These are phyloP conservation scores for Pelargonium fulgidum DNA, from an alignment of 441 rosid species.

Conservation along the genomic window DNA sequence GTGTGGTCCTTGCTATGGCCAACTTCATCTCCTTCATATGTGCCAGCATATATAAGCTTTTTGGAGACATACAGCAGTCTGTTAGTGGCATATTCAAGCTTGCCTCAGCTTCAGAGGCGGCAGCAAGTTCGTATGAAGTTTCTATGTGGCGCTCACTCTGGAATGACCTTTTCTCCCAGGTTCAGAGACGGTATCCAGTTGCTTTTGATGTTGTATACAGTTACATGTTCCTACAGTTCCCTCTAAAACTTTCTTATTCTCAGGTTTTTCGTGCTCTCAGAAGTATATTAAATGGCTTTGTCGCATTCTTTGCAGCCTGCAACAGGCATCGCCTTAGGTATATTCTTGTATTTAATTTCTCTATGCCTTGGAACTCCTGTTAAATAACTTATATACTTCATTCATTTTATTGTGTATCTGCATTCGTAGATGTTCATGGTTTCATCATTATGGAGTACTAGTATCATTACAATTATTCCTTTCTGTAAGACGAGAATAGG, in stretches of 20 bases:
- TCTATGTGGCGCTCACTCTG: slow-evolving; percentile 86
- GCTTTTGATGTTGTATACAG: slow-evolving; percentile 6
- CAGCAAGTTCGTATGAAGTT: slow-evolving; percentile 54
- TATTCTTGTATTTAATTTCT: slow-evolving; percentile 2
- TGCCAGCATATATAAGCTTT: slow-evolving; percentile 33
- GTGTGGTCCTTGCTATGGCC: slow-evolving; percentile 46
- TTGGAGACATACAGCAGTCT: slow-evolving; percentile 48
- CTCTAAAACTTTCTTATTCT: slow-evolving; percentile 6
- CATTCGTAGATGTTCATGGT: neutral
- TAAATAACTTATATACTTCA: neutral
- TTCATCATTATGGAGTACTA: neutral
- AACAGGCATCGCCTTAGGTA: slow-evolving; percentile 98
- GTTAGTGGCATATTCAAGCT: slow-evolving; percentile 43
- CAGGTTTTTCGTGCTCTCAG: slow-evolving; percentile 89
- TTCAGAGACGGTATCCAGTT: slow-evolving; percentile 22
- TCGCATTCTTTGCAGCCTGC: slow-evolving; percentile 82
- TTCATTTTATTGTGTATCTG: neutral
- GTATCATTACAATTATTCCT: neutral
- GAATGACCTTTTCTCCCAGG: slow-evolving; percentile 97
- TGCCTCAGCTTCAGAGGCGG: slow-evolving; percentile 55
- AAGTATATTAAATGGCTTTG: slow-evolving; percentile 80
- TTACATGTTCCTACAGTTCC: slow-evolving; percentile 16
- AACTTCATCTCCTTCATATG: slow-evolving; percentile 38
- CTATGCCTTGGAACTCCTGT: neutral
- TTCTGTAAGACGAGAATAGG: neutral